Percentiles rank a stretch among this genome's conserved stretches.
phyloP scores from a whole-genome alignment of 2,329 filamentous ascomycete species.

The Botrytis medusae region DNA sequence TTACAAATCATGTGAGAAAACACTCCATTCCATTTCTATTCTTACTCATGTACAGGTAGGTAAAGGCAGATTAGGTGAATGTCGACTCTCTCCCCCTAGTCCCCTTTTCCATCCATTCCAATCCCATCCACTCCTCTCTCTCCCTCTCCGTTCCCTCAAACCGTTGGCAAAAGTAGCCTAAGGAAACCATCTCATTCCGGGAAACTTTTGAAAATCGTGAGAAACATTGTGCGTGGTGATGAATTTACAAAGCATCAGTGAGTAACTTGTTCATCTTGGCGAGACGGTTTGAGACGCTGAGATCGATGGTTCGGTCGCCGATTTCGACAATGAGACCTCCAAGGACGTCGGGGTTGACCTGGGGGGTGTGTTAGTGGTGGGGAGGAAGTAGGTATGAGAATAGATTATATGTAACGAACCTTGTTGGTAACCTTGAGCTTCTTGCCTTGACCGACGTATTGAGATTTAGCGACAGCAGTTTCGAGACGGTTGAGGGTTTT shows the following conservation, averaged over 20 bases:
- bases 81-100: background rate
- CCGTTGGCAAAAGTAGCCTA: background rate
- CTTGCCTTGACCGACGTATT: conserved; percentile 86
- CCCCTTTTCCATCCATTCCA: background rate
- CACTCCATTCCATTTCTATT: conserved; percentile 19
- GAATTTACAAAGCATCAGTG: conserved; percentile 87
- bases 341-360: conserved; percentile 90
- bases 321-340: conserved; percentile 95
- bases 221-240: conserved; percentile 25
- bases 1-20: background rate
- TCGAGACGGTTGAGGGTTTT: conserved; percentile 86
- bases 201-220: conserved; percentile 29
- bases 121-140: no score
- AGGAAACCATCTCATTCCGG: background rate
- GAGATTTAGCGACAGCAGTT: conserved; percentile 82
- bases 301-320: conserved; percentile 96
- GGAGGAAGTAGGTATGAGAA: background rate
- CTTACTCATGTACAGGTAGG: conserved; percentile 26
- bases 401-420: conserved; percentile 48
- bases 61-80: conserved; percentile 12
- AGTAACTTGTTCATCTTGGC: conserved; percentile 99
- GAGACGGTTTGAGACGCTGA: conserved; percentile 92
- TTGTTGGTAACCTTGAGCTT: conserved; percentile 97
- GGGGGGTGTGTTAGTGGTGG: background rate
- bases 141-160: background rate